Base-by-base conservation (phyloP, 1,284 basidiomycete species). In the Leccinum subrobustum region DNA sequence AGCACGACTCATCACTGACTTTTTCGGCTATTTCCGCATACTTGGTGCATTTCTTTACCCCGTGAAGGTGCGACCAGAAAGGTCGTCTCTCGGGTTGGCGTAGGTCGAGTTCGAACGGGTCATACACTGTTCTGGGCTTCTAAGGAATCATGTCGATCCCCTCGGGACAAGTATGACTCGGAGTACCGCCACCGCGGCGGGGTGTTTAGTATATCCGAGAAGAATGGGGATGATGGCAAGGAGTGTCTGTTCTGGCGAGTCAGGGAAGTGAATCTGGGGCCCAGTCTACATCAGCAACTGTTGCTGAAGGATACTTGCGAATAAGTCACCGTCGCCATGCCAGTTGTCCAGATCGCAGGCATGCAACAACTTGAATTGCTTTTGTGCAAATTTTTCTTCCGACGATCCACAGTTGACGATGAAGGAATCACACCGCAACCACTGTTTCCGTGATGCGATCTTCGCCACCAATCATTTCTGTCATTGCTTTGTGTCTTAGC, bases 331-430 rank as follows among this genome's bases (percentile, higher is more conserved):
- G 20, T 63, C 52, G 23, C 58, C 20, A 39, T 57, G 47, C 39
- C 63, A 67, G 23, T 29, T 52, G 29, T 65, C 65, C 25, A 54
- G 44, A 33, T 64, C 51, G 4, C 23, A 44, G 53, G 35, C 57
- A 33, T 52, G 47, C n/a, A 52, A 27, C 31, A 35, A 11, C 31
- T 31, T 31, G 31, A 11, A 63, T 35, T 61, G 52, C 44, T 20
- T 54, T n/a, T 54, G 51, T 52, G 47, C 53, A 25, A 57, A 18
- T 52, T n/a, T n/a, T n/a, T 52, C 52, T 47, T 62, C 63, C 27
- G 48, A 42, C 27, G 27, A 42, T 20, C 48, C 53, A 33, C 58
- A 37, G 29, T 56, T 56, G 44, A 62, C 60, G 37, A 63, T 58
- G 60, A 65, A 62, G 31, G 52, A 61, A 6, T 50, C 47, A 16